These are phyloP conservation scores for Biscogniauxia sp. DNA, from an alignment of 2,329 filamentous ascomycete species.

Conservation along the genomic window DNA sequence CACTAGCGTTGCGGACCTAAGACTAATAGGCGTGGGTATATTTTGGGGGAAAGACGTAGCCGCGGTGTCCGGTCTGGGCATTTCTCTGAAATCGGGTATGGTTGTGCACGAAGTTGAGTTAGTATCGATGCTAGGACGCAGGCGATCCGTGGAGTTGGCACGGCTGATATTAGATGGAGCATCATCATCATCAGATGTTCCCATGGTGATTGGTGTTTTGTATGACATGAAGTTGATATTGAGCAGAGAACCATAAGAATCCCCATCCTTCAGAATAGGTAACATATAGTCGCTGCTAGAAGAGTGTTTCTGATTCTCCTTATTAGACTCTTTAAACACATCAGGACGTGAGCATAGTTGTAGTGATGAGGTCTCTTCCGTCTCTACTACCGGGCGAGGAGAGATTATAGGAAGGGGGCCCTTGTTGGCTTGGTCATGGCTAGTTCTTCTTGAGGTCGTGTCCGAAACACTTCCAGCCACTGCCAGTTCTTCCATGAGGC, in stretches of 20 bases:
- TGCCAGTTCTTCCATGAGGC: neutral
- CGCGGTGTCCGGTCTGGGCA: slow-evolving; percentile 6
- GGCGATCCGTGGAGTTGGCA: slow-evolving; percentile 12
- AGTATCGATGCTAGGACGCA: slow-evolving; percentile 16
- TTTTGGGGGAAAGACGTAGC: slow-evolving; percentile 10
- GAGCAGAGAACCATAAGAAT: slow-evolving; percentile 17
- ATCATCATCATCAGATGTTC: slow-evolving; percentile 14
- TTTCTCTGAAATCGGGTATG: slow-evolving; percentile 5
- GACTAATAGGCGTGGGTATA: slow-evolving; percentile 2
- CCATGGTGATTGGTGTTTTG: neutral
- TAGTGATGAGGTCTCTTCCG: neutral
- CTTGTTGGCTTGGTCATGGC: neutral
- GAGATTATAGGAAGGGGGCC: neutral
- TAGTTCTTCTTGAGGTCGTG: neutral
- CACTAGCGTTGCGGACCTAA: slow-evolving; percentile 1
- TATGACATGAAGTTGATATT: slow-evolving; percentile 16
- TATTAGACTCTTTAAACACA: neutral
- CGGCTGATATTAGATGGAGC: slow-evolving; percentile 7
- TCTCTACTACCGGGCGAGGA: neutral
- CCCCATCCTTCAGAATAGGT: slow-evolving; percentile 14
- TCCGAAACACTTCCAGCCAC: neutral
- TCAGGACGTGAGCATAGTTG: neutral
- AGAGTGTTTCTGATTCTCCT: slow-evolving; percentile 1
- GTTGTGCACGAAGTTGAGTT: slow-evolving; percentile 3
- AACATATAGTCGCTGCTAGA: slow-evolving; percentile 8